Conservation (phyloP, 768 basidiomycete genomes). For the Leucocoprinus leucothites region DNA sequence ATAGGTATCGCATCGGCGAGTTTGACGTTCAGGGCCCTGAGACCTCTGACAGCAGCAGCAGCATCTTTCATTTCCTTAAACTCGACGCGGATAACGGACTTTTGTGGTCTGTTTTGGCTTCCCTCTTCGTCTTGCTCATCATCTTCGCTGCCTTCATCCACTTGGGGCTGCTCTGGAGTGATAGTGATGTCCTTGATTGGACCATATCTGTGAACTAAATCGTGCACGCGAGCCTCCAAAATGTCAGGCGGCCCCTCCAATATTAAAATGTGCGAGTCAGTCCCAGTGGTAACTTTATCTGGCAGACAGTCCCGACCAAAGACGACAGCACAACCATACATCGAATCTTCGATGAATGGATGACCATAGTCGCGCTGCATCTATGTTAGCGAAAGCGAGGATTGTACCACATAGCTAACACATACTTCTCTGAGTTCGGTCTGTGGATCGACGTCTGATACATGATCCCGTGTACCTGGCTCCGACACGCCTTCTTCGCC, state of each 20-base stretch:
- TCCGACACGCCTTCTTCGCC: conserved; percentile 1
- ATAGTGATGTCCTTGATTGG: conserved; percentile 9
- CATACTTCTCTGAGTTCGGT: not conserved
- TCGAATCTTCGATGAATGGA: conserved; percentile 16
- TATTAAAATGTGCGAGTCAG: conserved; percentile 26
- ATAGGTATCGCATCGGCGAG: conserved; percentile 6
- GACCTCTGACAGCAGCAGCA: not conserved
- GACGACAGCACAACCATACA: conserved; percentile 25
- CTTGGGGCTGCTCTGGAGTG: not conserved
- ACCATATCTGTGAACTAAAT: conserved; percentile 6
- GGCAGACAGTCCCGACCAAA: conserved; percentile 33
- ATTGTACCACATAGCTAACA: not conserved
- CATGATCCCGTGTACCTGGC: not conserved
- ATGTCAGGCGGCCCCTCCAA: conserved; percentile 3
- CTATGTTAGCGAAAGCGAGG: not conserved
- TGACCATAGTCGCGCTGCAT: conserved; percentile 8
- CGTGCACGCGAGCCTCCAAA: conserved; percentile 9
- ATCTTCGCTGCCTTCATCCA: not conserved
- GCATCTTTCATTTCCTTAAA: conserved; percentile 11
- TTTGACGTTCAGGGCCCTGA: not conserved
- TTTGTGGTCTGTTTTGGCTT: not conserved
- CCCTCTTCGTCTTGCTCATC: not conserved
- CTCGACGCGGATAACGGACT: conserved; percentile 1
- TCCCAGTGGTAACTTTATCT: conserved; percentile 28
- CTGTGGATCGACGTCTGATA: conserved; percentile 3